phyloP scores from a whole-genome alignment of 2,329 filamentous ascomycete genomes.

The Claviceps africana region DNA sequence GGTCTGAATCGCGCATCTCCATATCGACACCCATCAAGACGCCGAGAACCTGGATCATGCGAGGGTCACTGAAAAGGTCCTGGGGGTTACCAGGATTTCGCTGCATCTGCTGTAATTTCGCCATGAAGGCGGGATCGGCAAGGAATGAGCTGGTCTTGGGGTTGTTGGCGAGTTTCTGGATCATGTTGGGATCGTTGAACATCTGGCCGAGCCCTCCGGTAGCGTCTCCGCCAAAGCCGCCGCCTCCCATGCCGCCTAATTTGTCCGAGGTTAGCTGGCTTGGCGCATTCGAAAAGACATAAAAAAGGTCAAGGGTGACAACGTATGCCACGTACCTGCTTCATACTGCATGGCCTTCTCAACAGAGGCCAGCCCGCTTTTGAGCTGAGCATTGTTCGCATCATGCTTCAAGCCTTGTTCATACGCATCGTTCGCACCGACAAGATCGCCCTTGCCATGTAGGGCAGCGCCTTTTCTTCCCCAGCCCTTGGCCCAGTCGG shows the following conservation, averaged over 20 bases:
- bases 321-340: constrained; percentile 17
- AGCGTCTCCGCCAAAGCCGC: constrained; percentile 42
- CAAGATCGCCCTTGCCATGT: constrained; percentile 74
- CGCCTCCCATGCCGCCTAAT: constrained; percentile 11
- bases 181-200: constrained; percentile 84
- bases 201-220: constrained; percentile 71
- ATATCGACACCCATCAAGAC: constrained; percentile 91
- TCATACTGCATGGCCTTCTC: constrained; percentile 68
- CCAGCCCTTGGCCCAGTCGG: constrained; percentile 97
- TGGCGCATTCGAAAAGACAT: not conserved
- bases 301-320: too few relatives aligned
- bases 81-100: constrained; percentile 68
- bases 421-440: constrained; percentile 78
- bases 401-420: constrained; percentile 91
- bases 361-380: constrained; percentile 72
- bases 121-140: constrained; percentile 76
- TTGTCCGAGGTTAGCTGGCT: constrained; percentile 4
- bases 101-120: constrained; percentile 69
- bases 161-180: constrained; percentile 83
- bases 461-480: constrained; percentile 82
- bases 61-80: constrained; percentile 72
- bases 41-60: constrained; percentile 87
- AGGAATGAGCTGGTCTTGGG: constrained; percentile 81
- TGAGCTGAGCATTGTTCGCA: constrained; percentile 80
- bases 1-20: constrained; percentile 32